Percentiles rank a stretch among this genome's conserved stretches.
Evolutionary conservation across 352 stramenopile genomes (phyloP).

Genomic region (Globisporangium radiosum): DNA sequence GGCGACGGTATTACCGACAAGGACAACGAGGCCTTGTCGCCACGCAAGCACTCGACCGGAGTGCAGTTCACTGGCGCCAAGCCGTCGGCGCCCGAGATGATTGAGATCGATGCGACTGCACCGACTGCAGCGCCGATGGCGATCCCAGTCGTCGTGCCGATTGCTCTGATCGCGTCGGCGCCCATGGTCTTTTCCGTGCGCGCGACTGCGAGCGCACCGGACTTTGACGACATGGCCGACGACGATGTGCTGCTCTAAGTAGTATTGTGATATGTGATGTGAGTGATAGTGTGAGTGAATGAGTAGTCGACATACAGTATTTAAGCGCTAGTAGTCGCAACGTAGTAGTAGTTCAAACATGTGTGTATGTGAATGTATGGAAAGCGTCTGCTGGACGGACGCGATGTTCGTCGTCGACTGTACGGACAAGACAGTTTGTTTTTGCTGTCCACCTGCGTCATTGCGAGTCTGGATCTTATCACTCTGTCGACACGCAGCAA

Average conservation of each 20-base stretch:
- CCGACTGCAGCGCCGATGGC: conserved; percentile 11
- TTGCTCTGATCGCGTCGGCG: conserved; percentile 7
- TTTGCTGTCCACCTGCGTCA: no score
- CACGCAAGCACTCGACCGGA: conserved; percentile 9
- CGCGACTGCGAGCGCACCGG: conserved; percentile 12
- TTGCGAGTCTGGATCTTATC: no score
- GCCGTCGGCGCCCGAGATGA: conserved; percentile 16
- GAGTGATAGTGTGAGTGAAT: no score
- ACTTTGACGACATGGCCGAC: conserved; percentile 18
- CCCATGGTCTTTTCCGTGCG: conserved; percentile 10
- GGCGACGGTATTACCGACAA: conserved; percentile 27
- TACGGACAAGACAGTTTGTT: no score
- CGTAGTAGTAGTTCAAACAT: no score
- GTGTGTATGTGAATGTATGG: no score
- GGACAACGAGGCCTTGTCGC: conserved; percentile 18
- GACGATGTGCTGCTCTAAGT: neutral
- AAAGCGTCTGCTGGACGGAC: no score
- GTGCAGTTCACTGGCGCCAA: conserved; percentile 12
- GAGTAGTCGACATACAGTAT: no score
- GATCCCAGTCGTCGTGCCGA: neutral
- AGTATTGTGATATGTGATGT: no score
- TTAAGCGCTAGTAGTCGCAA: no score
- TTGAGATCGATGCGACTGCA: conserved; percentile 1
- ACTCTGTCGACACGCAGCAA: no score
- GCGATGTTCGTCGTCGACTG: no score